Evolutionary conservation across 75 land plant genomes (phyloP).

Genomic region (Pseudotsuga menziesii): DNA sequence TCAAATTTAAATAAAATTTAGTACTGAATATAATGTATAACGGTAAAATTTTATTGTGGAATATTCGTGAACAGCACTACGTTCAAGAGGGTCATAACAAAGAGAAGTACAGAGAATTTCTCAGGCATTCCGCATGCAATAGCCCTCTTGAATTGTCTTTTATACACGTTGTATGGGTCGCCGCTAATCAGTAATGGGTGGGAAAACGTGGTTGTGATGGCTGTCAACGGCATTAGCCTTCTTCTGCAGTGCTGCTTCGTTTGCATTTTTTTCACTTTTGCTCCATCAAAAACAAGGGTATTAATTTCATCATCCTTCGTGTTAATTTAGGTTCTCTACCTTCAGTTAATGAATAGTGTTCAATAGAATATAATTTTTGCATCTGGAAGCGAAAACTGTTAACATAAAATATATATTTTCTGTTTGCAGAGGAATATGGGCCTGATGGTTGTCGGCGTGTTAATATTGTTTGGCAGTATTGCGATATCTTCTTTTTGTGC

Average conservation of each 20-base stretch:
- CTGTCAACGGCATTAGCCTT: slow-evolving; percentile 54
- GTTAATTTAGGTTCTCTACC: no score
- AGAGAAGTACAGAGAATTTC: slow-evolving; percentile 57
- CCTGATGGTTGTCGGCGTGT: no score
- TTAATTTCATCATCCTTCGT: background rate
- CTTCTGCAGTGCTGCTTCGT: slow-evolving; percentile 54
- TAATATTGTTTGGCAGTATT: no score
- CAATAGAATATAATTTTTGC: no score
- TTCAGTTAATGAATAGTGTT: no score
- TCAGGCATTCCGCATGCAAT: slow-evolving; percentile 62
- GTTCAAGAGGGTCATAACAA: slow-evolving; percentile 54
- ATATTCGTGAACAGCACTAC: slow-evolving; percentile 15
- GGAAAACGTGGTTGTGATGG: slow-evolving; percentile 53
- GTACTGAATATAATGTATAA: no score
- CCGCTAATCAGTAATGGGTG: slow-evolving; percentile 47
- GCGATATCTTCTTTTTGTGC: no score
- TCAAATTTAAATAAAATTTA: no score
- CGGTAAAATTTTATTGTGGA: no score
- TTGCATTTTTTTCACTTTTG: slow-evolving; percentile 33
- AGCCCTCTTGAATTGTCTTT: slow-evolving; percentile 65
- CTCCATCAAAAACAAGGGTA: slow-evolving; percentile 33
- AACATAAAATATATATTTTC: no score
- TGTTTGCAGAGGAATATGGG: no score
- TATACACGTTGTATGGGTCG: slow-evolving; percentile 63
- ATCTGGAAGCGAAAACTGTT: no score